These are phyloP conservation scores for Neurospora pannonica DNA, from an alignment of 495 filamentous ascomycete species.

Conservation along the genomic window DNA sequence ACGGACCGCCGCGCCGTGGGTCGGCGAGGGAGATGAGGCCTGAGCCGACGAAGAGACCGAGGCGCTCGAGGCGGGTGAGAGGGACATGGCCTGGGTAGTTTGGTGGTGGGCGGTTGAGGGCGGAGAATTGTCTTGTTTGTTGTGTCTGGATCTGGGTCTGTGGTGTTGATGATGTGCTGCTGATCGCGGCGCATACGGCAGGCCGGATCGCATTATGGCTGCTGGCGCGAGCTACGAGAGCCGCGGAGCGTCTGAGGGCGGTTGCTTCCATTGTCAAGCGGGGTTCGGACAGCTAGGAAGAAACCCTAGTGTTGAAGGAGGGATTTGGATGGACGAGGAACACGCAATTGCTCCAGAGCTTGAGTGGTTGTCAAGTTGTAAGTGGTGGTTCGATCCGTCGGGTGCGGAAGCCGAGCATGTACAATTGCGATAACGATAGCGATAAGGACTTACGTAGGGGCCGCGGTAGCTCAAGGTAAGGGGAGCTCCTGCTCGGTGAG, in stretches of 20 bases:
- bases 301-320: background rate
- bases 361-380: background rate
- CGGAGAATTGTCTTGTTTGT: constrained; percentile 49
- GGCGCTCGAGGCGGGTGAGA: constrained; percentile 66
- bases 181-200: background rate
- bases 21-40: constrained; percentile 71
- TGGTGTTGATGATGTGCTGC: background rate
- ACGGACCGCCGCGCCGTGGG: constrained; percentile 63
- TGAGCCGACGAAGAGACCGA: constrained; percentile 70
- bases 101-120: constrained; percentile 69
- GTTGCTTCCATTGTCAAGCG: constrained; percentile 19
- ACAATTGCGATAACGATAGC: constrained; percentile 2
- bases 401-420: background rate
- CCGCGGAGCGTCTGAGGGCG: constrained; percentile 13
- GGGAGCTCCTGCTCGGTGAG: background rate
- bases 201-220: background rate
- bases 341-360: constrained; percentile 1
- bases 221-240: constrained; percentile 5
- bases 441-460: background rate
- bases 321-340: background rate
- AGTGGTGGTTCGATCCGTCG: constrained; percentile 7
- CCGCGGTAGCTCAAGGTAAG: background rate
- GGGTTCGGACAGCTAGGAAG: background rate
- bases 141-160: background rate
- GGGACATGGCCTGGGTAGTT: constrained; percentile 92